A percentile compares a stretch with the other conserved stretches of the same genome.
Evolutionary conservation across 495 filamentous ascomycete genomes (phyloP).

Genomic region (Pyrenula massariospora): DNA sequence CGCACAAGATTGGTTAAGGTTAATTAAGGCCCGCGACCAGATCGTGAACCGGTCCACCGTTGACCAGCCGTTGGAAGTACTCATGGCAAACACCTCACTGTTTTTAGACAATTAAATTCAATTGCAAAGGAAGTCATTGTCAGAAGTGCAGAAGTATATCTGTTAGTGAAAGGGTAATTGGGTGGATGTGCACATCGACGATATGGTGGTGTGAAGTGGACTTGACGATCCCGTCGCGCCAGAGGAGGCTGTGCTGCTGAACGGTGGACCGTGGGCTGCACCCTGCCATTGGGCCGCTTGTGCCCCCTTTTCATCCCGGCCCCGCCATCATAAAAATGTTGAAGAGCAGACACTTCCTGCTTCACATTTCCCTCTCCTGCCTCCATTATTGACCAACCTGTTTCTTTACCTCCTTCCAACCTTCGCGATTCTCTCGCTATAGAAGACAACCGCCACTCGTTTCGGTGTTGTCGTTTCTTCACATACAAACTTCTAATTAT

Average conservation of each 20-base stretch:
- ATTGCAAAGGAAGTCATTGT: too few relatives aligned
- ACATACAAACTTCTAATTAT: not conserved
- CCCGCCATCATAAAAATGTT: not conserved
- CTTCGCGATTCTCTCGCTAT: not conserved
- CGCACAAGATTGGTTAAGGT: too few relatives aligned
- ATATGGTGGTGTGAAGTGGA: too few relatives aligned
- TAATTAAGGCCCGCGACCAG: too few relatives aligned
- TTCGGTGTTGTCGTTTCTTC: slow-evolving; percentile 1
- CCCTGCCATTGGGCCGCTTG: not conserved
- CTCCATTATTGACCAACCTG: not conserved
- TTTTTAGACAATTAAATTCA: too few relatives aligned
- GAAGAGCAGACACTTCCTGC: not conserved
- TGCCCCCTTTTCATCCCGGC: not conserved
- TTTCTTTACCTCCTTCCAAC: not conserved
- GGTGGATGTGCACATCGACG: too few relatives aligned
- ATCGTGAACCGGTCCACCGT: too few relatives aligned
- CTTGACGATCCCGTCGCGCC: not conserved
- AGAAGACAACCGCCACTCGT: slow-evolving; percentile 5
- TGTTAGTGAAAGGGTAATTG: too few relatives aligned
- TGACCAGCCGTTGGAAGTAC: too few relatives aligned
- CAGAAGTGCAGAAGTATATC: too few relatives aligned
- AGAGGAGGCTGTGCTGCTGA: not conserved
- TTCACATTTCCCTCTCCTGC: not conserved
- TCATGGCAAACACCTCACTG: too few relatives aligned
- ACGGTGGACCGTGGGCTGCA: not conserved